Conservation (phyloP, 768 basidiomycete species). For the Pleurotus giganteus region DNA sequence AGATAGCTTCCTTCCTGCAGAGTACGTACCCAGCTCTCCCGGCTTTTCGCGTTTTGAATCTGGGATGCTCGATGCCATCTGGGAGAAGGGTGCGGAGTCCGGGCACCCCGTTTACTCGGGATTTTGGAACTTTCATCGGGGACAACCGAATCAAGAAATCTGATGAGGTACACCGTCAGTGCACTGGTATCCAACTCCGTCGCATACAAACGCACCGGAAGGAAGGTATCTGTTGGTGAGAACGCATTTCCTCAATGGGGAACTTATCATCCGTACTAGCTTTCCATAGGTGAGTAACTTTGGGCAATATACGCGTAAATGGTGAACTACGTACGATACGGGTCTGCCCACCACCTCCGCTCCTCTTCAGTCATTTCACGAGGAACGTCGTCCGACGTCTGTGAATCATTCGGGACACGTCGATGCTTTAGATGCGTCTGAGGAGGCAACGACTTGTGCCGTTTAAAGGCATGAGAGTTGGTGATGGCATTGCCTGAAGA, state of each 20-base stretch:
- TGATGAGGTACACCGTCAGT: conserved; percentile 21
- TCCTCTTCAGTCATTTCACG: conserved; percentile 65
- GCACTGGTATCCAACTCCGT: background rate
- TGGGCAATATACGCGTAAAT: conserved; percentile 9
- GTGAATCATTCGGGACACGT: conserved; percentile 17
- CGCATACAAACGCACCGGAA: conserved; percentile 38
- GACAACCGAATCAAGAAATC: conserved; percentile 69
- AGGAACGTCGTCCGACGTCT: conserved; percentile 28
- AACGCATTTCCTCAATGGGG: conserved; percentile 58
- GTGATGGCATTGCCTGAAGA: conserved; percentile 54
- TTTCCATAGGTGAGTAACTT: background rate
- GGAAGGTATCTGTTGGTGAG: conserved; percentile 53
- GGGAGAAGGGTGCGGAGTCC: conserved; percentile 29
- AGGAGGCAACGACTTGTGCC: conserved; percentile 61
- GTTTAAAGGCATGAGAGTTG: conserved; percentile 42
- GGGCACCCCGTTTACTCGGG: conserved; percentile 11
- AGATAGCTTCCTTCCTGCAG: conserved; percentile 55
- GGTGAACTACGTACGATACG: conserved; percentile 57
- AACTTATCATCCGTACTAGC: conserved; percentile 70
- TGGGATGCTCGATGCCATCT: conserved; percentile 67
- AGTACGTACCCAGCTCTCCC: conserved; percentile 52
- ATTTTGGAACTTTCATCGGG: conserved; percentile 38
- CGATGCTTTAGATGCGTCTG: conserved; percentile 30
- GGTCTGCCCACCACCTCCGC: conserved; percentile 67
- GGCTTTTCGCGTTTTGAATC: conserved; percentile 47